Percentiles rank a stretch among this genome's conserved stretches.
Conservation (phyloP, 495 filamentous ascomycete species). For the Podospora pseudocomata region DNA sequence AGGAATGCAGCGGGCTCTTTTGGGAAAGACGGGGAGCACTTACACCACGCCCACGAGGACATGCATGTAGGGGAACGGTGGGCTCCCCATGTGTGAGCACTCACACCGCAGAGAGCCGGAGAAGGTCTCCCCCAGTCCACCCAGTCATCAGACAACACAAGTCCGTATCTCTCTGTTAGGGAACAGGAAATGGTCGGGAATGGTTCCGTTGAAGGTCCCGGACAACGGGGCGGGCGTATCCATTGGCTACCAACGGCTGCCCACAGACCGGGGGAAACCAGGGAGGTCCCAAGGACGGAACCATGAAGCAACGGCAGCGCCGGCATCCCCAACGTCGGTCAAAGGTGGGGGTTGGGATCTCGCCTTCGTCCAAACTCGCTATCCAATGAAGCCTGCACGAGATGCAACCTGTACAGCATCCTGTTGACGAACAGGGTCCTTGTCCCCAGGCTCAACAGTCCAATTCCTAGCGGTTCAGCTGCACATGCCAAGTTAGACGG, state of each 20-base stretch:
- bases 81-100: conserved; percentile 2
- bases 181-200: not conserved
- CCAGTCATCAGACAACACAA: not conserved
- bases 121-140: conserved; percentile 7
- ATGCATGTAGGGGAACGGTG: not conserved
- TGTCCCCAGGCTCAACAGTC: not conserved
- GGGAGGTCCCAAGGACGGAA: conserved; percentile 6
- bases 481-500: not conserved
- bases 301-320: conserved; percentile 5
- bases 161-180: conserved; percentile 3
- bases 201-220: not conserved
- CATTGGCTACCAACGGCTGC: conserved; percentile 14
- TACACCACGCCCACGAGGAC: not conserved
- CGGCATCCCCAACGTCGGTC: not conserved
- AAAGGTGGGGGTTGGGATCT: conserved; percentile 2
- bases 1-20: not conserved
- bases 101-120: conserved; percentile 5
- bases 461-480: not conserved
- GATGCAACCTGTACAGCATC: not conserved
- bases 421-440: not conserved
- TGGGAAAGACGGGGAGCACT: not conserved
- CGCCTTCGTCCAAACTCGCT: not conserved
- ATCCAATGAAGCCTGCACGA: conserved; percentile 7
- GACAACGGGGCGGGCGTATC: conserved; percentile 14
- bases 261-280: not conserved